Evolutionary conservation across 192 early-diverging fungal genomes (phyloP), one percentile per base, ranked within the genome.

Genomic region (Coemansia sp.): DNA sequence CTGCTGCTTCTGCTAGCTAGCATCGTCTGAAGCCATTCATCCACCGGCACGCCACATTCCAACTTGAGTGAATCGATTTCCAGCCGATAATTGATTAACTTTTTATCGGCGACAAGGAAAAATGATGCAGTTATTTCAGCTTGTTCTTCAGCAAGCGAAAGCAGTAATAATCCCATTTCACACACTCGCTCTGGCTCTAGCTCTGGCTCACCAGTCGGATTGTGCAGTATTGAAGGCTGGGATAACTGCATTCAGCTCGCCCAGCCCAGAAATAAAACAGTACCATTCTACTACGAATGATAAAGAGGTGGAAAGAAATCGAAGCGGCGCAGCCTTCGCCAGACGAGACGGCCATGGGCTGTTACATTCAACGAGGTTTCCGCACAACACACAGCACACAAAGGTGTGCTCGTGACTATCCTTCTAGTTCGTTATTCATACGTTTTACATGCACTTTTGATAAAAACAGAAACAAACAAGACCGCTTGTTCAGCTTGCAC

Each of bases 151-250:
- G 22, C 29, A 5, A 23, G 8, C 15, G 2, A 36, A 32, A 33
- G 33, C 34, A 56, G 54, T 36, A 56, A 35, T 11, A 6, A 19
- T 34, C 4, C 54, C 5, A 32, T 17, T 34, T 35, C 50, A 35
- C 19, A 15, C 19, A 7, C 11, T n/a, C 17, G 0, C 13, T 19
- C 45, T 2, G 17, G 45, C 54, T 29, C 32, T 55, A 1, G 13
- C 13, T 35, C 32, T 56, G 54, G 50, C 50, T 53, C 20, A 15
- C 33, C 5, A 32, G 25, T 19, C 33, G 25, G 33, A 33, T 32
- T 17, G n/a, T 56, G 54, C 54, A 60, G 41, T 60, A 60, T 60
- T 60, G 38, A 9, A 38, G 20, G 20, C 58, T 60, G 54, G 34
- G 34, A 56, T 56, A 56, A 56, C 54, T 34, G 32, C 32, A 36